Evolutionary conservation across 805 yeast genomes (phyloP).

Genomic region (Tetrapisispora phaffii): DNA sequence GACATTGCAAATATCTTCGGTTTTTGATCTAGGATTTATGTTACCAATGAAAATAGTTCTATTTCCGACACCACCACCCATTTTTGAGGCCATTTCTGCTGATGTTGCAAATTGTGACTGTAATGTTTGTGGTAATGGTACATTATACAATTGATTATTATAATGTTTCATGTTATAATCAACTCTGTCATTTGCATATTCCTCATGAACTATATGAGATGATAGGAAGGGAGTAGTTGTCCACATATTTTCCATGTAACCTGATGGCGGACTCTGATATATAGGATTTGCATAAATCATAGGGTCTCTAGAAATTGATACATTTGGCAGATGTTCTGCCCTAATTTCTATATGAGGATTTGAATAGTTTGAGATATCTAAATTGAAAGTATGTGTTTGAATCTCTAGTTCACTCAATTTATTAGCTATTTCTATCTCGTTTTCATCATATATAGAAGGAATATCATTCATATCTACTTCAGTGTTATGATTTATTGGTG

Average conservation of each 20-base stretch:
- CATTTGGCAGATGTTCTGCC: not conserved
- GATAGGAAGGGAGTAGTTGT: not conserved
- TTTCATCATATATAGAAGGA: not conserved
- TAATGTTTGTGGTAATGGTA: constrained; percentile 24
- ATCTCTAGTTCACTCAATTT: not conserved
- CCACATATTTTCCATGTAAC: not conserved
- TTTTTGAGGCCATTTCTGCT: constrained; percentile 22
- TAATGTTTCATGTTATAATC: not conserved
- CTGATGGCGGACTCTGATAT: not conserved
- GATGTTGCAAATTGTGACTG: constrained; percentile 23
- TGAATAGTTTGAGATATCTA: not conserved
- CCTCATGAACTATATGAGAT: not conserved
- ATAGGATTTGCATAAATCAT: not conserved
- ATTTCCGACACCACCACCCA: constrained; percentile 37
- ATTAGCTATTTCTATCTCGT: not conserved
- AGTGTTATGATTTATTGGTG: not conserved
- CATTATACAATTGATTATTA: not conserved
- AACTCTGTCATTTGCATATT: not conserved
- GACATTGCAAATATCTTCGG: constrained; percentile 66
- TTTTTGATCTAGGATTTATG: constrained; percentile 51
- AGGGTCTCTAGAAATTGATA: not conserved
- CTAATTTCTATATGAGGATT: not conserved
- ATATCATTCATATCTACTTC: not conserved
- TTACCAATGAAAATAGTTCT: constrained; percentile 64
- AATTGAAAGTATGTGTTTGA: not conserved